Conservation (phyloP, 768 basidiomycete species). For the Serendipita indica region DNA sequence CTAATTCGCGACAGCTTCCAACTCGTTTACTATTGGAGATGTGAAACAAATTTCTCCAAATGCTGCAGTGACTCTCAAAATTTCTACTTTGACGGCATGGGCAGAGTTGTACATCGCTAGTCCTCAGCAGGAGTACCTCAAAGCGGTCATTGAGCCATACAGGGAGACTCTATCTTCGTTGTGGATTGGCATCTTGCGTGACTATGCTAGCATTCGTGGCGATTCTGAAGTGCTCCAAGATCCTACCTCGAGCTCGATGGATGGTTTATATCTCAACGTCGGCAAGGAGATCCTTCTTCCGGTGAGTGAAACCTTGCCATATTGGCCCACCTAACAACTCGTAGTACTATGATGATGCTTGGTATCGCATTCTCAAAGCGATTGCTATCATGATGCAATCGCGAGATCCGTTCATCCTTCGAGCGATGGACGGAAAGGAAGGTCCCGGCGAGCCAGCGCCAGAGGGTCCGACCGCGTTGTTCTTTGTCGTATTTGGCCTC, state of each 20-base stretch:
- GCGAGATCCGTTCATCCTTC: conserved; percentile 49
- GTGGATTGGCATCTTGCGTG: conserved; percentile 79
- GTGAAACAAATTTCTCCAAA: conserved; percentile 80
- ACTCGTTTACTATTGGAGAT: conserved; percentile 74
- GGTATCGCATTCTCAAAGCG: conserved; percentile 72
- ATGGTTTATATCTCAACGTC: conserved; percentile 72
- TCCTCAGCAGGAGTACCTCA: conserved; percentile 55
- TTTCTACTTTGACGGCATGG: conserved; percentile 90
- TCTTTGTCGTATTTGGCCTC: conserved; percentile 85
- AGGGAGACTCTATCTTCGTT: conserved; percentile 55
- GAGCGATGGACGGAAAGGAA: conserved; percentile 72
- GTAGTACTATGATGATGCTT: conserved; percentile 78
- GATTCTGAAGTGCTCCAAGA: conserved; percentile 80
- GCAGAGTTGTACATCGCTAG: conserved; percentile 79
- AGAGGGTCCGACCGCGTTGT: conserved; percentile 61
- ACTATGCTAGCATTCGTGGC: conserved; percentile 81
- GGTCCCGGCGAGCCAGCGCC: conserved; percentile 14
- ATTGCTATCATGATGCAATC: conserved; percentile 65
- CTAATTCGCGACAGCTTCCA: conserved; percentile 40
- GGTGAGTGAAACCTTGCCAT: conserved; percentile 35
- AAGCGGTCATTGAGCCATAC: conserved; percentile 71
- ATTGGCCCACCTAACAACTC: not conserved
- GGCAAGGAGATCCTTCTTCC: conserved; percentile 85
- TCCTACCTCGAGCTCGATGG: conserved; percentile 54
- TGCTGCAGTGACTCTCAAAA: conserved; percentile 85